Percentiles rank a stretch among this genome's conserved stretches.
Evolutionary conservation across 768 basidiomycete genomes (phyloP).

Genomic region (Suillus decipiens): DNA sequence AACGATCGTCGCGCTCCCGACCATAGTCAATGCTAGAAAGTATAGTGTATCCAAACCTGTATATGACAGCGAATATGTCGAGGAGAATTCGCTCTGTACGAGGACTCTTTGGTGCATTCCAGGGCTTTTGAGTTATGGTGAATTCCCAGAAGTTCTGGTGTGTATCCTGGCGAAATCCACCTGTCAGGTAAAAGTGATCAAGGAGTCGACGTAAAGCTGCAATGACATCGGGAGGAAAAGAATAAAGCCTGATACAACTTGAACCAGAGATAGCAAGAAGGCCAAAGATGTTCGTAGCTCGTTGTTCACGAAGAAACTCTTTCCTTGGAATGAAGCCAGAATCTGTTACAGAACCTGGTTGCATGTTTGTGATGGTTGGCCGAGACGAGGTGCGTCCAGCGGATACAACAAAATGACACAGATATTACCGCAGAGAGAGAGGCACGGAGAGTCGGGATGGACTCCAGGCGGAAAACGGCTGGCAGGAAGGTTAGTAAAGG

Average conservation of each 20-base stretch:
- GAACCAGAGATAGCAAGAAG: slow-evolving; percentile 69
- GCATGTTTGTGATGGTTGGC: slow-evolving; percentile 31
- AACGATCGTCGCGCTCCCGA: slow-evolving; percentile 70
- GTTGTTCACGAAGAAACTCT: slow-evolving; percentile 68
- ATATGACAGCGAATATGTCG: slow-evolving; percentile 63
- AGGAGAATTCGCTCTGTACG: slow-evolving; percentile 69
- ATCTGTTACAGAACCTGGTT: slow-evolving; percentile 39
- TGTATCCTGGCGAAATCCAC: slow-evolving; percentile 54
- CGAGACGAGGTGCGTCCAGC: slow-evolving; percentile 25
- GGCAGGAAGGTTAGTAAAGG: slow-evolving; percentile 21
- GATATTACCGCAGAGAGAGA: slow-evolving; percentile 25
- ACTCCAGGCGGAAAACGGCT: slow-evolving; percentile 42
- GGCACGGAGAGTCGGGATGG: slow-evolving; percentile 27
- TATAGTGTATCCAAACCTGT: slow-evolving; percentile 62
- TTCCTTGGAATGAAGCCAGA: slow-evolving; percentile 64
- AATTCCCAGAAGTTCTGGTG: slow-evolving; percentile 66
- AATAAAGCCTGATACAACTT: slow-evolving; percentile 67
- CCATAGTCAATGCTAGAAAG: slow-evolving; percentile 78
- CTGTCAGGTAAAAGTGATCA: slow-evolving; percentile 44
- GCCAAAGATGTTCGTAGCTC: slow-evolving; percentile 58
- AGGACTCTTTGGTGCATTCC: slow-evolving; percentile 68
- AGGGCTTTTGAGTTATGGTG: slow-evolving; percentile 67
- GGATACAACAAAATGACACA: slow-evolving; percentile 24
- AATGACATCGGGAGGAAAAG: slow-evolving; percentile 59
- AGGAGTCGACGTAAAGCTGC: slow-evolving; percentile 57